phyloP scores from a whole-genome alignment of 2,329 filamentous ascomycete genomes.

The Reticulascus tulasneorum region DNA sequence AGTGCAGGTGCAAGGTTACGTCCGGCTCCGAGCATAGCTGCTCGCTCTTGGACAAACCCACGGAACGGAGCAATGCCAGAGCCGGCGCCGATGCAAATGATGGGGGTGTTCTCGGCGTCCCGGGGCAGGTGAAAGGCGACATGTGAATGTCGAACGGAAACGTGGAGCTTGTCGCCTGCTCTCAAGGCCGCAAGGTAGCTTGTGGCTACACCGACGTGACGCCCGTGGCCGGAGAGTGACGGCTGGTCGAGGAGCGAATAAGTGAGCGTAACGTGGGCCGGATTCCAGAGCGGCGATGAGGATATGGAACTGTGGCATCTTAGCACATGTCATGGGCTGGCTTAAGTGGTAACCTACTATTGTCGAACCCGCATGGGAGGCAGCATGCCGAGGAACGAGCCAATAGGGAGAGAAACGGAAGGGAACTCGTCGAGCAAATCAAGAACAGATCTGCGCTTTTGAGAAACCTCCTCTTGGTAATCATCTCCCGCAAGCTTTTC shows the following conservation, averaged over 20 bases:
- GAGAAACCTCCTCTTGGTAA: constrained; percentile 35
- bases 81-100: constrained; percentile 37
- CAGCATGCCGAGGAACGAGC: constrained; percentile 58
- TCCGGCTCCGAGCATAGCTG: constrained; percentile 43
- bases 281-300: constrained; percentile 59
- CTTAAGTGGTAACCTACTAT: constrained; percentile 18
- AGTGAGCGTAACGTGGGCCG: constrained; percentile 54
- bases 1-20: constrained; percentile 28
- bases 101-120: constrained; percentile 30
- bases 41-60: constrained; percentile 17
- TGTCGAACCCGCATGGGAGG: constrained; percentile 52
- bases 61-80: constrained; percentile 31
- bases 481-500: constrained; percentile 30
- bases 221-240: constrained; percentile 43
- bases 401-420: constrained; percentile 49
- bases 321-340: neutral
- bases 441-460: constrained; percentile 51
- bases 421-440: constrained; percentile 59
- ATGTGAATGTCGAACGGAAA: constrained; percentile 45
- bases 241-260: constrained; percentile 56
- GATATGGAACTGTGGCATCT: constrained; percentile 52
- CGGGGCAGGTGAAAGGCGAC: constrained; percentile 38
- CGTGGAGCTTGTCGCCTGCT: constrained; percentile 37
- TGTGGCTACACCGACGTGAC: constrained; percentile 57
- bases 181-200: constrained; percentile 53